Percentiles rank a stretch among this genome's conserved stretches.
These are phyloP conservation scores for Austroboletus festivus DNA, from an alignment of 768 basidiomycete species.

Conservation along the genomic window DNA sequence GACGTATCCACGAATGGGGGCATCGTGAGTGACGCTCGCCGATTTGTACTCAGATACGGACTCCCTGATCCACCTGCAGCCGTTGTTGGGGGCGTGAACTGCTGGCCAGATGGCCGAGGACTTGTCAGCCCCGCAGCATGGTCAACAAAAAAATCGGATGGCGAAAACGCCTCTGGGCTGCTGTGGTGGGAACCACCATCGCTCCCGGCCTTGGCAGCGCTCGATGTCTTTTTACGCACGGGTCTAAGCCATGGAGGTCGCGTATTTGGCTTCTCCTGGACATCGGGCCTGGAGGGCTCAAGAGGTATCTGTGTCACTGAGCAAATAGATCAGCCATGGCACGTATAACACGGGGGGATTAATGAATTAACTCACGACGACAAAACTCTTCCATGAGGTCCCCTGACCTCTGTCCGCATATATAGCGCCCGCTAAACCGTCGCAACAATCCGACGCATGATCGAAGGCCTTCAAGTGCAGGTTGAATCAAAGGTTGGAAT, in stretches of 20 bases:
- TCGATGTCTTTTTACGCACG: constrained; percentile 71
- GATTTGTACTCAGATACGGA: constrained; percentile 24
- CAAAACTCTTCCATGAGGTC: constrained; percentile 96
- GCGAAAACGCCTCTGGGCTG: constrained; percentile 66
- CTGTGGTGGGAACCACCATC: constrained; percentile 44
- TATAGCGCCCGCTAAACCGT: constrained; percentile 87
- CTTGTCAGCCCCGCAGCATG: constrained; percentile 26
- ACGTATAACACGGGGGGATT: not conserved
- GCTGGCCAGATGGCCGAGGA: constrained; percentile 21
- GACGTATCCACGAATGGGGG: constrained; percentile 30
- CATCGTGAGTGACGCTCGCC: constrained; percentile 22
- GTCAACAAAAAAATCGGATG: constrained; percentile 62
- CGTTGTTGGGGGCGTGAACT: constrained; percentile 25
- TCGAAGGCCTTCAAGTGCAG: constrained; percentile 79
- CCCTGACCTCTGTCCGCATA: constrained; percentile 86
- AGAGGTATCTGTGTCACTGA: constrained; percentile 84
- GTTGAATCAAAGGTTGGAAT: constrained; percentile 71
- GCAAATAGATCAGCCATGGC: constrained; percentile 10
- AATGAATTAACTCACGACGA: constrained; percentile 53
- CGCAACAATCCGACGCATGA: constrained; percentile 86
- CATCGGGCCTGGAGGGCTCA: constrained; percentile 59
- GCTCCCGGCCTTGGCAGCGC: constrained; percentile 42
- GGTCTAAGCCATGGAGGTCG: constrained; percentile 89
- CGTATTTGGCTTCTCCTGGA: constrained; percentile 41
- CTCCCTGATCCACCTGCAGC: constrained; percentile 10